Evolutionary conservation across 2,329 filamentous ascomycete species (phyloP).

Genomic region (Xylariaceae sp.): DNA sequence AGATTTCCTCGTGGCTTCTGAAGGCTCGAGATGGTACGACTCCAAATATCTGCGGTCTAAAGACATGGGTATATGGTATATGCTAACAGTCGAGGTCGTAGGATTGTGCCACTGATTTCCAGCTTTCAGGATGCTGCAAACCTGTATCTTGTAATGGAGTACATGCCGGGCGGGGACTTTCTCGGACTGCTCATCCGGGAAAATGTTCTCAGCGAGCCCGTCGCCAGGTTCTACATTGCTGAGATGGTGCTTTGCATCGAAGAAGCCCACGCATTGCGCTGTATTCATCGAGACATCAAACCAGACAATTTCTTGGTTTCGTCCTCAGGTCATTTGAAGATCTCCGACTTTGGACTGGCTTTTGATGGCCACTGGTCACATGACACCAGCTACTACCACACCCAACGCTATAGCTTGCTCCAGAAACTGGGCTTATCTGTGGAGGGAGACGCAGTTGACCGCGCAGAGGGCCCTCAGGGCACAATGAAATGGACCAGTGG

Average conservation of each 20-base stretch:
- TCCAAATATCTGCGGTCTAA: not conserved
- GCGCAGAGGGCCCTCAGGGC: conserved; percentile 35
- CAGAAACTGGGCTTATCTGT: conserved; percentile 73
- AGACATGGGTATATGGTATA: not conserved
- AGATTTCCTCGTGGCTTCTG: conserved; percentile 85
- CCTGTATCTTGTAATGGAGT: conserved; percentile 95
- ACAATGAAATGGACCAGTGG: conserved; percentile 40
- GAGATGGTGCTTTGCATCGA: conserved; percentile 97
- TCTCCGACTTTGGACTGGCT: conserved; percentile 92
- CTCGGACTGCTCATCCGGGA: conserved; percentile 81
- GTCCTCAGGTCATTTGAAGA: conserved; percentile 84
- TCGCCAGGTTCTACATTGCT: conserved; percentile 83
- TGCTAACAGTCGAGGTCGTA: conserved; percentile 28
- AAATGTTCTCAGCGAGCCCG: conserved; percentile 74
- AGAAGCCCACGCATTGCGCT: conserved; percentile 81
- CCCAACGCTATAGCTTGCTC: conserved; percentile 75
- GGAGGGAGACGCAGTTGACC: conserved; percentile 71
- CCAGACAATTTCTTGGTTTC: conserved; percentile 96
- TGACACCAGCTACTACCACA: conserved; percentile 81
- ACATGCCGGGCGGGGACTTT: conserved; percentile 96
- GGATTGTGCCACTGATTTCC: conserved; percentile 81
- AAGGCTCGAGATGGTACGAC: conserved; percentile 74
- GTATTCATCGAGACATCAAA: conserved; percentile 95
- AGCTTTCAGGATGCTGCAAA: conserved; percentile 85
- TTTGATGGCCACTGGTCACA: conserved; percentile 96